phyloP scores from a whole-genome alignment of 768 basidiomycete genomes.

The Melanogaster broomeanus region DNA sequence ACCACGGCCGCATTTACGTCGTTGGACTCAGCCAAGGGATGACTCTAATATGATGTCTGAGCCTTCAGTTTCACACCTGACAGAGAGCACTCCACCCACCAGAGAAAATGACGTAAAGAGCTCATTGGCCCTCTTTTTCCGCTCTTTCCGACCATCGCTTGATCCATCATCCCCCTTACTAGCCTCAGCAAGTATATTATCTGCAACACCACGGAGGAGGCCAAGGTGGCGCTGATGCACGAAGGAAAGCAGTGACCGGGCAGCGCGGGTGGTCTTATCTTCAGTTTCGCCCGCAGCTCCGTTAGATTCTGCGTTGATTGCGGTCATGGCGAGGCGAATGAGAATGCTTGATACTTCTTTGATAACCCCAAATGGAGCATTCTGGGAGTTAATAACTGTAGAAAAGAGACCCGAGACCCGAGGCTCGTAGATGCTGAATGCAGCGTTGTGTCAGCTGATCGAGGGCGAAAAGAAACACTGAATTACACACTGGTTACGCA shows the following conservation, averaged over 20 bases:
- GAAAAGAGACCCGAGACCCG: constrained; percentile 29
- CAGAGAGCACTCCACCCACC: constrained; percentile 33
- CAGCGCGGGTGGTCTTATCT: constrained; percentile 8
- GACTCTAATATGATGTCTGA: constrained; percentile 15
- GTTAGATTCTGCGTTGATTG: not conserved
- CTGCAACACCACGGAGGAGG: constrained; percentile 44
- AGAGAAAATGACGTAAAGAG: constrained; percentile 60
- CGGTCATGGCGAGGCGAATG: constrained; percentile 17
- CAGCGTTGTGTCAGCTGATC: constrained; percentile 1
- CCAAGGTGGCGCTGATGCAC: constrained; percentile 68
- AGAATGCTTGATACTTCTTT: constrained; percentile 24
- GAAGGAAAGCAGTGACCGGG: constrained; percentile 47
- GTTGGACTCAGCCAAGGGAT: constrained; percentile 23
- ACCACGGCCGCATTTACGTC: constrained; percentile 47
- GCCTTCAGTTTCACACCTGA: not conserved
- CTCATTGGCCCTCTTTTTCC: constrained; percentile 49
- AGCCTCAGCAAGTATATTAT: constrained; percentile 35
- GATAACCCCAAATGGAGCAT: constrained; percentile 21
- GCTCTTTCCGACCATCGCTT: constrained; percentile 30
- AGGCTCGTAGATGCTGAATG: constrained; percentile 33
- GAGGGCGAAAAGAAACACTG: not conserved
- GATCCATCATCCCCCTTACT: constrained; percentile 13
- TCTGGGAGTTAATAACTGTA: constrained; percentile 28
- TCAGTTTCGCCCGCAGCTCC: constrained; percentile 1
- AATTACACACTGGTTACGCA: constrained; percentile 43